These are phyloP conservation scores for Pestalotiopsis sp. DNA, from an alignment of 2,329 filamentous ascomycete genomes.

Conservation along the genomic window DNA sequence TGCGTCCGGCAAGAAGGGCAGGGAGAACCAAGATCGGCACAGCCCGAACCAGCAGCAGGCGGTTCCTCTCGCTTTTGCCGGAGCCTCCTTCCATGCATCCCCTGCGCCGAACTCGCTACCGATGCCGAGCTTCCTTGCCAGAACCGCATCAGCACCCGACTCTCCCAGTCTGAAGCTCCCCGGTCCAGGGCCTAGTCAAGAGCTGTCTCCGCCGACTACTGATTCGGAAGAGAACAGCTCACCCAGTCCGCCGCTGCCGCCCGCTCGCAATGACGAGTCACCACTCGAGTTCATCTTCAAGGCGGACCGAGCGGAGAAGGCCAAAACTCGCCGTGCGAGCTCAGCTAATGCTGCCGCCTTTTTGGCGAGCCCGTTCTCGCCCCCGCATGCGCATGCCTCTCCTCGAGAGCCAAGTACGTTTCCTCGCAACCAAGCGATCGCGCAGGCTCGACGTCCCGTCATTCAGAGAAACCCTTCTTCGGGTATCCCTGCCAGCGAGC, in stretches of 20 bases:
- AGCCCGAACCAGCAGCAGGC: constrained; percentile 50
- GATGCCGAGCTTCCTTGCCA: constrained; percentile 51
- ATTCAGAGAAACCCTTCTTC: constrained; percentile 49
- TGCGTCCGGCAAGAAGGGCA: constrained; percentile 26
- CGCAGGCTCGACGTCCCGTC: constrained; percentile 29
- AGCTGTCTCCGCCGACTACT: constrained; percentile 55
- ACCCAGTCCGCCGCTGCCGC: constrained; percentile 37
- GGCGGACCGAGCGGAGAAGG: constrained; percentile 79
- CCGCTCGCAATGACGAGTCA: constrained; percentile 57
- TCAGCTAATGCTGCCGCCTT: constrained; percentile 43
- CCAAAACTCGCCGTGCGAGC: constrained; percentile 58
- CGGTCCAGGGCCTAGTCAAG: constrained; percentile 40
- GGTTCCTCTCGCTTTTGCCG: constrained; percentile 73
- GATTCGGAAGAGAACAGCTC: constrained; percentile 54
- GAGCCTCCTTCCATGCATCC: constrained; percentile 78
- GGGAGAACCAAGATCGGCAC: constrained; percentile 38
- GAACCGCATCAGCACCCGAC: constrained; percentile 63
- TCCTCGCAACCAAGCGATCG: constrained; percentile 35
- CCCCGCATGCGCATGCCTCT: constrained; percentile 40
- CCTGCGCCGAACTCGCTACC: constrained; percentile 10
- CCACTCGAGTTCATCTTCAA: constrained; percentile 90
- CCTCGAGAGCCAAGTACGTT: constrained; percentile 35
- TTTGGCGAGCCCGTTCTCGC: constrained; percentile 51
- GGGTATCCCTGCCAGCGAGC: constrained; percentile 68
- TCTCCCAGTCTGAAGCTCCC: constrained; percentile 52